Evolutionary conservation across 2,329 filamentous ascomycete genomes (phyloP), one percentile per base, ranked within the genome.

Genomic region (Paracoccidioides brasiliensis): DNA sequence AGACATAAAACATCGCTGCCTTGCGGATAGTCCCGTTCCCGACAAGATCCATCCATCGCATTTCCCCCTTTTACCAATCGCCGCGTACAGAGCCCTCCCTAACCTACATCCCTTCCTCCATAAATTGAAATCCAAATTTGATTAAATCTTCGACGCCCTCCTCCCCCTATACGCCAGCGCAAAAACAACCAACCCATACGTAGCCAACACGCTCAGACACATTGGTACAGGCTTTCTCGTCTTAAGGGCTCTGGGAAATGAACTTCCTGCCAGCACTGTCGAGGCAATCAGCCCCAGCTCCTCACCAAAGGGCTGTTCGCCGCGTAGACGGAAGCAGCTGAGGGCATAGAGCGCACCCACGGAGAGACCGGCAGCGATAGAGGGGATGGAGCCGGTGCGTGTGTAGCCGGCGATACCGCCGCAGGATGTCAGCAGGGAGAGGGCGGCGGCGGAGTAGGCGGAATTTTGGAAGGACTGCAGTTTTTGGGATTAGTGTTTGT

Each of bases 271-370:
- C 40, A 98, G 79, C 32, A 97, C 74, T n/a, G 89, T 65, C 0
- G 88, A 95, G 4, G 93, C 93, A 45, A 96, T 77, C 8, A 98
- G 79, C n/a, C 86, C 88, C 45, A 95, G 76, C 72, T 97, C 93
- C 62, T 94, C 74, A 59, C 91, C 93, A 70, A 93, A 95, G 3
- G 86, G 69, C 68, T 88, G 80, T 68, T 89, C 80, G 58, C 79
- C 76, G 64, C 85, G 83, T 60, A 95, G 83, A 57, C 90, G 86
- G 66, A 87, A 84, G 61, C 86, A 90, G 60, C 89, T 88, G 45
- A 95, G 76, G 30, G 83, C 83, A 72, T 98, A 86, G 57, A 88
- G 72, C 14, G 78, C 73, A 48, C 93, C 93, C 61, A 98, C 90
- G 38, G 85, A 84, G 62, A 88, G 77, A 53, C 93, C 93, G 12